Evolutionary conservation across 2,329 filamentous ascomycete species (phyloP).

Genomic region (Remersonia thermophila): DNA sequence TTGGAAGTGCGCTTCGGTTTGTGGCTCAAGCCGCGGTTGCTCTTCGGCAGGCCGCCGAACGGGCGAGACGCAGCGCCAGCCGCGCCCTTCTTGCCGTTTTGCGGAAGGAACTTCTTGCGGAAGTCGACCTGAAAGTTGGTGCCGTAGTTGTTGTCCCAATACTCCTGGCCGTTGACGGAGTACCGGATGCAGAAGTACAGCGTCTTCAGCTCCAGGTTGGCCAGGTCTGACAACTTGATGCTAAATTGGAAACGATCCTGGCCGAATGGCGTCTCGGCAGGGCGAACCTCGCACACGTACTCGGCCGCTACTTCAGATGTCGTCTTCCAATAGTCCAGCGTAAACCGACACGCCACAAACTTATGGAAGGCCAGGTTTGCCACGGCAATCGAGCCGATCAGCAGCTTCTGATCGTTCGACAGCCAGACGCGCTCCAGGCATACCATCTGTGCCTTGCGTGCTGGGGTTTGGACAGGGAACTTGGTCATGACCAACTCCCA

Average conservation of each 20-base stretch:
- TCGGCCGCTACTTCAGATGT: conserved; percentile 90
- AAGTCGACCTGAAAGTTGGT: conserved; percentile 95
- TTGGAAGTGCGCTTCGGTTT: conserved; percentile 44
- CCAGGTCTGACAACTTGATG: conserved; percentile 83
- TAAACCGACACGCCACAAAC: conserved; percentile 81
- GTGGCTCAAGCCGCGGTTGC: conserved; percentile 42
- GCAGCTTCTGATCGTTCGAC: conserved; percentile 72
- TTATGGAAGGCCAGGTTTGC: conserved; percentile 88
- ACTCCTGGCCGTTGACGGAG: conserved; percentile 68
- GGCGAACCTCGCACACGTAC: conserved; percentile 66
- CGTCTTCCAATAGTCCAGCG: conserved; percentile 96
- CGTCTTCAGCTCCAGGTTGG: conserved; percentile 85
- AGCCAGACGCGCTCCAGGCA: conserved; percentile 77
- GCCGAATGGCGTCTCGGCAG: conserved; percentile 48
- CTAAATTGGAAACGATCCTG: conserved; percentile 88
- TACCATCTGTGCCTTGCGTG: conserved; percentile 55
- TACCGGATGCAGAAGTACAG: conserved; percentile 88
- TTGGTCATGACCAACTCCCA: conserved; percentile 83
- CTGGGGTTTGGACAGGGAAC: conserved; percentile 58
- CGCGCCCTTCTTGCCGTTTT: conserved; percentile 43
- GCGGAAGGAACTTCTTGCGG: conserved; percentile 58
- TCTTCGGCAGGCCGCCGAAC: conserved; percentile 49
- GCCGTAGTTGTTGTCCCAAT: conserved; percentile 85
- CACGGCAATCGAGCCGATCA: conserved; percentile 74
- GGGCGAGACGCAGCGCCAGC: conserved; percentile 40